These are phyloP conservation scores for Irpex sp. DNA, from an alignment of 1,284 basidiomycete genomes.

Conservation along the genomic window DNA sequence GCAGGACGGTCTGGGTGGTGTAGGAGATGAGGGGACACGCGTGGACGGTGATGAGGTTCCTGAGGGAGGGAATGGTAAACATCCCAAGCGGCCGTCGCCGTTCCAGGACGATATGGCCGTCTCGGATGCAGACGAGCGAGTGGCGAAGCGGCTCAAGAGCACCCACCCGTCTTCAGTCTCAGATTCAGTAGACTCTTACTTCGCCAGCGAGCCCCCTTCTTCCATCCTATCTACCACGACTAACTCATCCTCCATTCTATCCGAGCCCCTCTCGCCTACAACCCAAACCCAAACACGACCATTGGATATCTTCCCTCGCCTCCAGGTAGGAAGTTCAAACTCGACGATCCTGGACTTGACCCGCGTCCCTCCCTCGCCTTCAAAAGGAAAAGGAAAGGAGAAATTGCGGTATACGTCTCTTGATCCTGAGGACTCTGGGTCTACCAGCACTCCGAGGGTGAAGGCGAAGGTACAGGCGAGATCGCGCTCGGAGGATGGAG, in stretches of 20 bases:
- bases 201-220: not conserved
- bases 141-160: not conserved
- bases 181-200: not conserved
- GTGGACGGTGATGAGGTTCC: not conserved
- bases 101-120: not conserved
- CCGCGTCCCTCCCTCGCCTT: constrained; percentile 15
- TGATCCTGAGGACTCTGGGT: constrained; percentile 4
- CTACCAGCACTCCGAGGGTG: no score
- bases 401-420: constrained; percentile 18
- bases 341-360: constrained; percentile 11
- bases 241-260: not conserved
- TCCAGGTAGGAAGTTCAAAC: not conserved
- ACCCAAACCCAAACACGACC: not conserved
- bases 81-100: not conserved
- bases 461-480: not conserved
- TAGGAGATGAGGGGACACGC: not conserved
- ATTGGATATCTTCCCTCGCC: not conserved
- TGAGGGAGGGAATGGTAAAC: not conserved
- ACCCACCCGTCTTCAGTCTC: not conserved
- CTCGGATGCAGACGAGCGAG: not conserved
- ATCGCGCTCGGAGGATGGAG: not conserved
- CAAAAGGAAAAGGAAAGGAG: constrained; percentile 10
- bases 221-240: not conserved
- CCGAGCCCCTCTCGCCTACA: not conserved
- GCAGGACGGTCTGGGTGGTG: not conserved